phyloP scores from a whole-genome alignment of 2,329 filamentous ascomycete genomes.

The Claviceps pusilla region DNA sequence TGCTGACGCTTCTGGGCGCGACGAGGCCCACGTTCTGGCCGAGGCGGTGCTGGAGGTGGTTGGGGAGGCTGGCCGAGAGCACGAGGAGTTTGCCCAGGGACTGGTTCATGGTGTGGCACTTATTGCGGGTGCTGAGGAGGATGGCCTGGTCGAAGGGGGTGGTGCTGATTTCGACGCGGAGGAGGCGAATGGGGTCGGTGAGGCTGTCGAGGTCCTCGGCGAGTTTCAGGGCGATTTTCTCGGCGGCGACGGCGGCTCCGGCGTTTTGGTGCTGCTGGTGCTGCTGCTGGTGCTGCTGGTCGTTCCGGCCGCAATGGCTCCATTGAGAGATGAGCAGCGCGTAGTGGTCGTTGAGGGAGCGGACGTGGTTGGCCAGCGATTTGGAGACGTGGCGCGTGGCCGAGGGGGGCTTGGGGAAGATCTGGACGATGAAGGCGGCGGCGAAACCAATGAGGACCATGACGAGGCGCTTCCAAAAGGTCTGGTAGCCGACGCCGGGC shows the following conservation, averaged over 20 bases:
- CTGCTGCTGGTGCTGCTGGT: neutral
- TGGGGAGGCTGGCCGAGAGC: slow-evolving; percentile 22
- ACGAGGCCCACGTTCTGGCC: slow-evolving; percentile 22
- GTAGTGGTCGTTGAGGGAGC: slow-evolving; percentile 32
- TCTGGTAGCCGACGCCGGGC: slow-evolving; percentile 29
- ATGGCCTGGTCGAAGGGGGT: slow-evolving; percentile 17
- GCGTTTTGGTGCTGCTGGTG: slow-evolving; percentile 13
- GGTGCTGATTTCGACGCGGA: slow-evolving; percentile 17
- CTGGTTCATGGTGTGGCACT: slow-evolving; percentile 20
- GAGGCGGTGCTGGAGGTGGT: slow-evolving; percentile 25
- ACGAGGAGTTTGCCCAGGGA: slow-evolving; percentile 16
- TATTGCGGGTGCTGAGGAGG: slow-evolving; percentile 16
- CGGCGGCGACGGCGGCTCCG: slow-evolving; percentile 12
- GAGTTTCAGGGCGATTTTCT: slow-evolving; percentile 16
- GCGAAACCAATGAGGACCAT: slow-evolving; percentile 30
- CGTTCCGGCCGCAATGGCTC: slow-evolving; percentile 16
- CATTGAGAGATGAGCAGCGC: slow-evolving; percentile 32
- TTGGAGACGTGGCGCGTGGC: slow-evolving; percentile 29
- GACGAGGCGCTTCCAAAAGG: slow-evolving; percentile 32
- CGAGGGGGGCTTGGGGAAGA: slow-evolving; percentile 32
- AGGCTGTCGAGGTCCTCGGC: slow-evolving; percentile 15
- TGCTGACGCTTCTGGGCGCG: slow-evolving; percentile 29
- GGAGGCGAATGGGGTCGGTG: slow-evolving; percentile 12
- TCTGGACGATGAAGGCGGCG: slow-evolving; percentile 28
- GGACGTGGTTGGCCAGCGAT: slow-evolving; percentile 27